These are phyloP conservation scores for Pseudopyrenochaeta lycopersici DNA, from an alignment of 2,329 filamentous ascomycete genomes.

Conservation along the genomic window DNA sequence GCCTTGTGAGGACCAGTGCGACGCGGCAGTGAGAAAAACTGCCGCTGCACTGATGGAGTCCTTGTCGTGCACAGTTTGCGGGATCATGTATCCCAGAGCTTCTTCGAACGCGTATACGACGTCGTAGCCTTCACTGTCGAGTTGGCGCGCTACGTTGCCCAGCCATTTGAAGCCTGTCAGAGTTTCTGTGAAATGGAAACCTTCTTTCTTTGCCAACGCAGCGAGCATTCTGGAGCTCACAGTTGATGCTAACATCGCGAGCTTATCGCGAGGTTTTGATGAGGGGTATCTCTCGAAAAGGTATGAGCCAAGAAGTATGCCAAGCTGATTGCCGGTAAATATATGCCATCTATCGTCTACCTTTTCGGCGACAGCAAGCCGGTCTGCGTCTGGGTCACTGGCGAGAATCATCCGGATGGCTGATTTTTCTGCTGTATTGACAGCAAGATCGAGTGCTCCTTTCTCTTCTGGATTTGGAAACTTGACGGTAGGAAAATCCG, in stretches of 20 bases:
- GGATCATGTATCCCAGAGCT: constrained; percentile 73
- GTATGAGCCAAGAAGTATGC: constrained; percentile 67
- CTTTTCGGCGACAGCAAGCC: constrained; percentile 69
- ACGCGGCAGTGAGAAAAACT: constrained; percentile 65
- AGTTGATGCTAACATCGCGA: constrained; percentile 69
- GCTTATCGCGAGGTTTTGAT: constrained; percentile 48
- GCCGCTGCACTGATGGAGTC: constrained; percentile 69
- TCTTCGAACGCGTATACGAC: constrained; percentile 70
- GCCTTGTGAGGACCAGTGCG: constrained; percentile 61
- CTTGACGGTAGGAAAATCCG: constrained; percentile 69
- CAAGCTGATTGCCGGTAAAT: constrained; percentile 72
- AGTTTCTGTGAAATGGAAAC: constrained; percentile 67
- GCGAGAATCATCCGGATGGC: constrained; percentile 64
- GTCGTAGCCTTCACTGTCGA: constrained; percentile 58
- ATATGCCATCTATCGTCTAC: constrained; percentile 66
- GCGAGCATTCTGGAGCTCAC: constrained; percentile 71
- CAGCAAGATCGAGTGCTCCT: constrained; percentile 68
- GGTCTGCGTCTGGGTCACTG: constrained; percentile 72
- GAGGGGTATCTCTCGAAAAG: constrained; percentile 59
- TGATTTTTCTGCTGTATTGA: constrained; percentile 61
- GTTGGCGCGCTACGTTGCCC: constrained; percentile 66
- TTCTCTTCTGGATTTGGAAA: constrained; percentile 74
- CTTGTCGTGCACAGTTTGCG: constrained; percentile 69
- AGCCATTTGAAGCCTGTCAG: constrained; percentile 76
- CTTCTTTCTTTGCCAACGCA: constrained; percentile 63